These are phyloP conservation scores for Fusarium austroafricanum DNA, from an alignment of 2,329 filamentous ascomycete genomes.

Conservation along the genomic window DNA sequence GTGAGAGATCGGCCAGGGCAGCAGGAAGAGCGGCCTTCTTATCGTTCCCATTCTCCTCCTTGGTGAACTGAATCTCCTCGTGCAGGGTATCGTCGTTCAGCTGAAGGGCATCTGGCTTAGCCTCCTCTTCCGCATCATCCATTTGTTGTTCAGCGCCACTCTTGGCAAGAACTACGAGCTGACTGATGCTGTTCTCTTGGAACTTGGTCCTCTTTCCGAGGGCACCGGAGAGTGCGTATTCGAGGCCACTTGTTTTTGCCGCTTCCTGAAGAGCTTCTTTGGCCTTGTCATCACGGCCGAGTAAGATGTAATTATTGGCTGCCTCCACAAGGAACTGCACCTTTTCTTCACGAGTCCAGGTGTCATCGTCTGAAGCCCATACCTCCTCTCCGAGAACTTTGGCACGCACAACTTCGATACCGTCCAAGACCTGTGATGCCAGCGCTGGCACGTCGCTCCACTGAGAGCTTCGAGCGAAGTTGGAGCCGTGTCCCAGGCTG, in stretches of 20 bases:
- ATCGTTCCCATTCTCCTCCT: conserved; percentile 58
- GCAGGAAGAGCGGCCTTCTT: conserved; percentile 63
- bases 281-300: conserved; percentile 83
- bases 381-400: conserved; percentile 53
- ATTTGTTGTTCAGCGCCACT: conserved; percentile 61
- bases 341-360: conserved; percentile 62
- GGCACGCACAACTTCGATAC: conserved; percentile 56
- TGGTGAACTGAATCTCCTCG: conserved; percentile 84
- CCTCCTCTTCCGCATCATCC: conserved; percentile 42
- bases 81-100: conserved; percentile 94
- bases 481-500: conserved; percentile 63
- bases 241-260: conserved; percentile 73
- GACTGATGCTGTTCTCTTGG: conserved; percentile 83
- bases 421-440: conserved; percentile 60
- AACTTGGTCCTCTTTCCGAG: conserved; percentile 87
- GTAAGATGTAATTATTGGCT: conserved; percentile 83
- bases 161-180: conserved; percentile 89
- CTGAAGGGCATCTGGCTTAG: conserved; percentile 74
- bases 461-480: conserved; percentile 66
- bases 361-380: conserved; percentile 51
- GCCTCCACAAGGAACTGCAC: conserved; percentile 83
- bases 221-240: conserved; percentile 85
- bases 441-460: conserved; percentile 71
- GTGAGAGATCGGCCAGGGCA: conserved; percentile 73
- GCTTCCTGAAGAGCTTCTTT: conserved; percentile 77